phyloP scores from a whole-genome alignment of 345 rosid species.

The Microthlaspi erraticum region DNA sequence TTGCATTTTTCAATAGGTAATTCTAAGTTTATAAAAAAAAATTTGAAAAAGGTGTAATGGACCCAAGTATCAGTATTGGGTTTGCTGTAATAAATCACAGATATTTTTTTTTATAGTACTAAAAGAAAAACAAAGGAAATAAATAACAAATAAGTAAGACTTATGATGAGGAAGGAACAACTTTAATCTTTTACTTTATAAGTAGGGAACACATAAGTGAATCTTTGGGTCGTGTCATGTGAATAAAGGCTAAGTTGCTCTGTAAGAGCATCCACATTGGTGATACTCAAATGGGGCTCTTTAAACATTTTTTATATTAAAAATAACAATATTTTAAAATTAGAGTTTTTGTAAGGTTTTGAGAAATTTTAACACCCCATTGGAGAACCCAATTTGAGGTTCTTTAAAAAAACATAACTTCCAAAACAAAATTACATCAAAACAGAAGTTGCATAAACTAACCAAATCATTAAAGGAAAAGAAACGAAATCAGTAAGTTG shows the following conservation, averaged over 20 bases:
- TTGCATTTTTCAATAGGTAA: conserved; percentile 2
- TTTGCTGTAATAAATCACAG: conserved; percentile 34
- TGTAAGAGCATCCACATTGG: too few relatives aligned
- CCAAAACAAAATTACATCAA: too few relatives aligned
- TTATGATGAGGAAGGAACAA: conserved; percentile 45
- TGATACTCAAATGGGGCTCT: too few relatives aligned
- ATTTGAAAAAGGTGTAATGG: conserved; percentile 24
- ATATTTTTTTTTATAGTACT: conserved; percentile 10
- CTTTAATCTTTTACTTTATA: conserved; percentile 48
- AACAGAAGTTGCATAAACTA: too few relatives aligned
- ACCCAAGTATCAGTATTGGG: conserved; percentile 47
- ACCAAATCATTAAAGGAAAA: too few relatives aligned
- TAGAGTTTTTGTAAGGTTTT: too few relatives aligned
- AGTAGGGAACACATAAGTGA: conserved; percentile 54
- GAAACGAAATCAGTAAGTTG: too few relatives aligned
- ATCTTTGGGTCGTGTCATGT: conserved; percentile 64
- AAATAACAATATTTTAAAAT: too few relatives aligned
- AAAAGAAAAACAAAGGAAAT: background rate
- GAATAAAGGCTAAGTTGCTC: conserved; percentile 42
- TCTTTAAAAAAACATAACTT: too few relatives aligned
- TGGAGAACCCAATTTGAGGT: too few relatives aligned
- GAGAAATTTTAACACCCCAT: too few relatives aligned
- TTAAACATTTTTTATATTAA: too few relatives aligned
- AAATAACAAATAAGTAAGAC: conserved; percentile 30
- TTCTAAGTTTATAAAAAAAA: background rate